Evolutionary conservation across 805 yeast species (phyloP).

Genomic region (Kodamaea kakaduensis): DNA sequence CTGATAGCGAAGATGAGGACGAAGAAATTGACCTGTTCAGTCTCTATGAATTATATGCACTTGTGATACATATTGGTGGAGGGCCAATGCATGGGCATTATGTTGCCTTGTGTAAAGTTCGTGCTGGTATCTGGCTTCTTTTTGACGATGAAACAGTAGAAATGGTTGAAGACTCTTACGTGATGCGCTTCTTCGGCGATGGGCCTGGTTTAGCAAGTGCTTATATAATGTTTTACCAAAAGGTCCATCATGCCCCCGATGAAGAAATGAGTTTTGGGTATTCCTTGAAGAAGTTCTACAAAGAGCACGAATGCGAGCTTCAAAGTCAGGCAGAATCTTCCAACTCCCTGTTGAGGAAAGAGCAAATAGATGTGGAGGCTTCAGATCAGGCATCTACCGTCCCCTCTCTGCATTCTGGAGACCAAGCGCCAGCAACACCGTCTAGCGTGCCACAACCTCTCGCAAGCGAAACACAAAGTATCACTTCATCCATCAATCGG

Average conservation of each 20-base stretch:
- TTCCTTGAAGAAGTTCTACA: constrained; percentile 25
- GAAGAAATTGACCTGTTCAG: constrained; percentile 37
- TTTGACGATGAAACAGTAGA: constrained; percentile 97
- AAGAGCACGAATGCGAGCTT: constrained; percentile 19
- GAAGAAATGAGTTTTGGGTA: constrained; percentile 34
- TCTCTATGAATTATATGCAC: constrained; percentile 75
- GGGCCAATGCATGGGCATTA: constrained; percentile 98
- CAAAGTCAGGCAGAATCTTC: not conserved
- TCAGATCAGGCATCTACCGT: constrained; percentile 7
- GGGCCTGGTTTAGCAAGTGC: constrained; percentile 88
- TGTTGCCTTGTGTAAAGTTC: constrained; percentile 78
- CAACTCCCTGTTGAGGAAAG: constrained; percentile 6
- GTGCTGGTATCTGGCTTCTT: constrained; percentile 78
- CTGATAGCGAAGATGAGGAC: constrained; percentile 5
- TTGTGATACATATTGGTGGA: constrained; percentile 93
- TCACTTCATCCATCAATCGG: constrained; percentile 2
- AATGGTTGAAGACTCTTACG: constrained; percentile 76
- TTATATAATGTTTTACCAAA: constrained; percentile 76
- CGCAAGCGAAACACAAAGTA: not conserved
- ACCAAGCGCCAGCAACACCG: not conserved
- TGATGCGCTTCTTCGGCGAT: constrained; percentile 83
- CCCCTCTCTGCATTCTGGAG: constrained; percentile 3
- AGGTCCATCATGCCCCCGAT: constrained; percentile 40
- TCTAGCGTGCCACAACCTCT: not conserved
- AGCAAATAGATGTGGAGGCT: constrained; percentile 1